These are phyloP conservation scores for Pseudogymnoascus sp. DNA, from an alignment of 2,329 filamentous ascomycete genomes.

Conservation along the genomic window DNA sequence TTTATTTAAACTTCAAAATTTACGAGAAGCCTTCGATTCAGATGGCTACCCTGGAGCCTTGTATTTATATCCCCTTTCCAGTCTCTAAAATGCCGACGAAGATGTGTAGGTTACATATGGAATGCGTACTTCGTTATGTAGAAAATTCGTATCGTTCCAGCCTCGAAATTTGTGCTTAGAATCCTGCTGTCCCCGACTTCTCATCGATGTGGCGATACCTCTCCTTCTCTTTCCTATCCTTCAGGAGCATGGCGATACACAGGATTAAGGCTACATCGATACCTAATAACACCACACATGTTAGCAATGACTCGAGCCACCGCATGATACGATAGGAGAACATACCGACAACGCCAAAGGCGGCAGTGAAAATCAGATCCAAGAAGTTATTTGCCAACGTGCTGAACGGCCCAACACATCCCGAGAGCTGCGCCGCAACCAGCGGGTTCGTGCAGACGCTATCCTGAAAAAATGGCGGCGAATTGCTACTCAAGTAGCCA, in stretches of 20 bases:
- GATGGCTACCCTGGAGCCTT: background rate
- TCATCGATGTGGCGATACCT: conserved; percentile 75
- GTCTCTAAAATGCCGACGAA: background rate
- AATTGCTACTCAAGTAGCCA: conserved; percentile 67
- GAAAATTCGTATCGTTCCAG: background rate
- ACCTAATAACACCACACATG: conserved; percentile 31
- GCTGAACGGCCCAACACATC: conserved; percentile 62
- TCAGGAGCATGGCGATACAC: conserved; percentile 66
- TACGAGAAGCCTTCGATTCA: background rate
- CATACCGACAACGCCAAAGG: conserved; percentile 70
- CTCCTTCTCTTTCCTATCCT: conserved; percentile 72
- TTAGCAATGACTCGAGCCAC: background rate
- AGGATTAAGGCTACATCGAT: conserved; percentile 63
- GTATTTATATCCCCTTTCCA: background rate
- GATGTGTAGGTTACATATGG: background rate
- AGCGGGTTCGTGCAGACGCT: conserved; percentile 61
- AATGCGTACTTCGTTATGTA: background rate
- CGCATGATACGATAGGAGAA: conserved; percentile 13
- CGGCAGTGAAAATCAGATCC: conserved; percentile 69
- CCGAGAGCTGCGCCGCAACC: conserved; percentile 60
- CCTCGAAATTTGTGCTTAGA: conserved; percentile 31
- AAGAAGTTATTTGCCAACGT: conserved; percentile 64
- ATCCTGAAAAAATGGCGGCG: conserved; percentile 66
- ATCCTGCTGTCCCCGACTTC: conserved; percentile 56
- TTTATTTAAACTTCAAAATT: background rate